phyloP scores from a whole-genome alignment of 331 rosid genomes.

The Stylosanthes scabra region DNA sequence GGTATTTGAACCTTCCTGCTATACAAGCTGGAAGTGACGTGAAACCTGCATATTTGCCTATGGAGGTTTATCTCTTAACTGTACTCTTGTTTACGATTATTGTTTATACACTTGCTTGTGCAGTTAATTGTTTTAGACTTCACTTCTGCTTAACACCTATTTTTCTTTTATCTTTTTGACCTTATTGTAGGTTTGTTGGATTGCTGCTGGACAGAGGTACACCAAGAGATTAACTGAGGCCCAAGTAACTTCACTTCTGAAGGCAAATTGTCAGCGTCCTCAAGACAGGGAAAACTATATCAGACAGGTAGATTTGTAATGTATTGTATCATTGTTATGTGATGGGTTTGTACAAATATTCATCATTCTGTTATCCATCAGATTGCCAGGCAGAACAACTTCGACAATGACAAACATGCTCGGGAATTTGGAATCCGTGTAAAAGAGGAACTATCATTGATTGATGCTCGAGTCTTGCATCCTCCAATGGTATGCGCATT shows the following conservation, averaged over 20 bases:
- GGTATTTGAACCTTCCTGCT: slow-evolving; percentile 57
- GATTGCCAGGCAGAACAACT: slow-evolving; percentile 40
- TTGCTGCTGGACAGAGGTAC: slow-evolving; percentile 72
- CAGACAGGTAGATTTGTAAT: slow-evolving; percentile 30
- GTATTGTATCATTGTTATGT: background rate
- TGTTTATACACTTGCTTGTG: background rate
- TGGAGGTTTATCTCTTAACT: slow-evolving; percentile 62
- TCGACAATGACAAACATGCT: slow-evolving; percentile 31
- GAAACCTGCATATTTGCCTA: slow-evolving; percentile 65
- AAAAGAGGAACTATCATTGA: slow-evolving; percentile 4
- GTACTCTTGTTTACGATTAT: background rate
- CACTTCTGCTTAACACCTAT: background rate
- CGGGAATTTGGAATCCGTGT: slow-evolving; percentile 59
- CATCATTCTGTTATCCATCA: background rate
- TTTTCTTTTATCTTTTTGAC: background rate
- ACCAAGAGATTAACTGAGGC: slow-evolving; percentile 57
- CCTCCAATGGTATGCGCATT: slow-evolving; percentile 60
- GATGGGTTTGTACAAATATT: background rate
- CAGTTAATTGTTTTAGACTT: background rate
- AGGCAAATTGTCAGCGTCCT: slow-evolving; percentile 89
- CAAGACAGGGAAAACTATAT: slow-evolving; percentile 16
- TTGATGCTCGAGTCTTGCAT: slow-evolving; percentile 76
- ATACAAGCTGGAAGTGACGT: slow-evolving; percentile 68
- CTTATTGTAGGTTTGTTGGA: slow-evolving; percentile 55
- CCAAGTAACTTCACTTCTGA: slow-evolving; percentile 64